These are phyloP conservation scores for Umbelopsis vinacea DNA, from an alignment of 192 early-diverging fungal genomes.

Conservation along the genomic window DNA sequence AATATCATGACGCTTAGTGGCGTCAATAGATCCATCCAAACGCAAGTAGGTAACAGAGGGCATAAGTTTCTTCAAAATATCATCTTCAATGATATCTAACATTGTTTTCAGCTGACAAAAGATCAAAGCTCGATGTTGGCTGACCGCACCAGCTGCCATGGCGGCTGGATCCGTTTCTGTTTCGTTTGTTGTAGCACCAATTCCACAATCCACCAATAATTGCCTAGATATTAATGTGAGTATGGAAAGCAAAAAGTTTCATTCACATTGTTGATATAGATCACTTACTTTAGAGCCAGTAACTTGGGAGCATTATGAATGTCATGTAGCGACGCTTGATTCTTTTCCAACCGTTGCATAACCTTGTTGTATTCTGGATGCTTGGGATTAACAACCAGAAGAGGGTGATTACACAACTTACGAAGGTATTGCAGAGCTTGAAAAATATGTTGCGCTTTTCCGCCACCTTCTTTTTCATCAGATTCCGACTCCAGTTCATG, in stretches of 20 bases:
- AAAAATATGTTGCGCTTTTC: conserved; percentile 87
- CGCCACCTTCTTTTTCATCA: conserved; percentile 35
- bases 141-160: conserved; percentile 59
- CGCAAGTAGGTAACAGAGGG: conserved; percentile 91
- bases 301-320: conserved; percentile 89
- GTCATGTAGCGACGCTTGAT: conserved; percentile 68
- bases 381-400: conserved; percentile 83
- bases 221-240: conserved; percentile 55
- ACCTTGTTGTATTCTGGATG: conserved; percentile 86
- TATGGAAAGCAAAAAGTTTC: conserved; percentile 4
- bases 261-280: background rate
- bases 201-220: conserved; percentile 92
- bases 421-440: conserved; percentile 97
- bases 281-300: conserved; percentile 73
- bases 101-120: conserved; percentile 95
- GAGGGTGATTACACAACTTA: conserved; percentile 96
- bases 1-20: conserved; percentile 82
- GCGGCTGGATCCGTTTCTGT: conserved; percentile 53
- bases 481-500: conserved; percentile 49
- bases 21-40: conserved; percentile 90
- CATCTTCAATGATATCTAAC: conserved; percentile 96
- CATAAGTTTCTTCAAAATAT: conserved; percentile 82
- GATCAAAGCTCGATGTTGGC: conserved; percentile 92
- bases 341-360: conserved; percentile 57
- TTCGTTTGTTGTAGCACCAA: conserved; percentile 68